These are phyloP conservation scores for Chlorella sp. DNA, from an alignment of 139 green algal species.

Conservation along the genomic window DNA sequence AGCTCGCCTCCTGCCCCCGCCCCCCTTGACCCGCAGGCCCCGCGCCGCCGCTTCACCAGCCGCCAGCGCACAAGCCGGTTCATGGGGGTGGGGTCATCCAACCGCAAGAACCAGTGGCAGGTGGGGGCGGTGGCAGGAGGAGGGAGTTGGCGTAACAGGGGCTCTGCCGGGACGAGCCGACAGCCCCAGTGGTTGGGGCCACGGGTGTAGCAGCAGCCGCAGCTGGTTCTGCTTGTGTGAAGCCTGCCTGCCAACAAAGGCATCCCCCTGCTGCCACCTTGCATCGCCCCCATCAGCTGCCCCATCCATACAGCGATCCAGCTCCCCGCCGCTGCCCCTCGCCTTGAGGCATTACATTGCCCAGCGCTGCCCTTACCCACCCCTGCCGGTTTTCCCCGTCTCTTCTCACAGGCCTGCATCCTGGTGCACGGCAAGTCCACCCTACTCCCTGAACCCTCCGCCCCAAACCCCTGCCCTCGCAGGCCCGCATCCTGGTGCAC, in stretches of 20 bases:
- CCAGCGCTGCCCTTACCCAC: no score
- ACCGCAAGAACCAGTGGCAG: constrained; percentile 82
- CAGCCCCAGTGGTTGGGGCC: no score
- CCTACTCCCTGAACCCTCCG: neutral
- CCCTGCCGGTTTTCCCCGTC: no score
- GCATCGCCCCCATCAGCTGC: no score
- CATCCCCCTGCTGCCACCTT: no score
- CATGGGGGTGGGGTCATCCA: constrained; percentile 78
- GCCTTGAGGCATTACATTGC: no score
- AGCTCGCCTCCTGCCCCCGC: neutral
- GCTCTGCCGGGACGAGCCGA: no score
- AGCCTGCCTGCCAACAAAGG: no score
- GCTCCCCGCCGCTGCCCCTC: no score
- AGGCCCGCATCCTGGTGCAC: constrained; percentile 82
- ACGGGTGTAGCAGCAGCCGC: no score
- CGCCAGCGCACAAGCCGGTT: constrained; percentile 70
- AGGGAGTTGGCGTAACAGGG: neutral
- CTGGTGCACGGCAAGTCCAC: constrained; percentile 80
- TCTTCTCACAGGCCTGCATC: constrained; percentile 73
- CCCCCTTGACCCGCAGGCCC: constrained; percentile 40
- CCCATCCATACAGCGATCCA: no score
- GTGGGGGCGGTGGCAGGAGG: neutral
- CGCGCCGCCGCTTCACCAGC: constrained; percentile 59
- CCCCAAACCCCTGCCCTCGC: constrained; percentile 1
- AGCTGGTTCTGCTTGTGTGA: no score